Base-by-base conservation (phyloP, 106 monocot species). In the Apostasia shenzhenica region DNA sequence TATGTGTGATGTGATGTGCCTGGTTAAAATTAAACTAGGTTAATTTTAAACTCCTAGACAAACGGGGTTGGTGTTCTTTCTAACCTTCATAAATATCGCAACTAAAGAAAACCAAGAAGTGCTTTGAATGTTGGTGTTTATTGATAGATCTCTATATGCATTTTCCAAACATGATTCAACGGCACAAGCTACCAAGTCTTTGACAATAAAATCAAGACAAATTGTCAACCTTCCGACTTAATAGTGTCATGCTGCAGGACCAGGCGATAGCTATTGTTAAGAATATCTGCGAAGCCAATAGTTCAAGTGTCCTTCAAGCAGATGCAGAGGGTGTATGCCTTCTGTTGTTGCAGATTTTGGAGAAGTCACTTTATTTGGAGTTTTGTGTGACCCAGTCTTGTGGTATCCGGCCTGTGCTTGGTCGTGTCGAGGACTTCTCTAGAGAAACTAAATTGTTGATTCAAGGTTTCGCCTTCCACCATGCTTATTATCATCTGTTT, bases 361-460 rank as follows among this genome's bases (percentile, higher is more conserved):
- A 99, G 67, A 93, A 72, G 56, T 78, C 93, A 14, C 77, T 99
- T 51, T 99, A 87, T 64, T 68, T 99, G 75, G 99, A 99, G 58
- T 61, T 93, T 1, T 87, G 93, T 45, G 93, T 99, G 8, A 81
- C 80, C 10, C 84, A 93, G 47, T 81, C 83, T 45, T 99, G 90
- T 83, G 99, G 90, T 13, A 83, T 93, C 67, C 75, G 87, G 2
- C 93, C 93, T 69, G 83, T 93, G 2, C 43, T 83, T 11, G 99
- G 93, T 45, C 90, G 93, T 8, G 47, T 88, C 12, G 99, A 93
- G 70, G 93, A 90, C 54, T 87, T 93, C 54, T 81, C 85, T 40
- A 90, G 61, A 41, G 83, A 81, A 76, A 72, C 90, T 11, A 88
- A 83, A 73, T 38, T 43, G 47, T 59, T 99, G 79, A 53, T 87